Conservation (phyloP, 2,329 filamentous ascomycete genomes). For the Lanzia echinophila region DNA sequence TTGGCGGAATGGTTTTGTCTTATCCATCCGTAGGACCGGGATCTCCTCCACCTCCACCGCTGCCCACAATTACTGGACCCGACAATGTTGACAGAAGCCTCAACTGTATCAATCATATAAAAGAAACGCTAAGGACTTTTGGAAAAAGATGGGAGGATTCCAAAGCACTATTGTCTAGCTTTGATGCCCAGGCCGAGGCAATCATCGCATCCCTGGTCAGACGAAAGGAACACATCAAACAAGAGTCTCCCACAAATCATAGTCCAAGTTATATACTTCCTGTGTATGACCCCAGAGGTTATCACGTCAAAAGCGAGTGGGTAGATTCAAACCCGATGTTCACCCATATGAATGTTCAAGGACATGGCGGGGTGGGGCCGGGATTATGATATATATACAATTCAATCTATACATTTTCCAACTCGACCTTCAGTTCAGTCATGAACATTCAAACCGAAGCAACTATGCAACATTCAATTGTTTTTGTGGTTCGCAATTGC, state of each 20-base stretch:
- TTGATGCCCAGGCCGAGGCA: conserved; percentile 36
- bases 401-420: neutral
- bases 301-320: conserved; percentile 18
- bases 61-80: conserved; percentile 34
- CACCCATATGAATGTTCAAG: conserved; percentile 12
- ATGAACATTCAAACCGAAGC: neutral
- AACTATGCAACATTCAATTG: neutral
- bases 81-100: conserved; percentile 51
- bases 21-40: conserved; percentile 27
- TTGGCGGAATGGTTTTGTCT: conserved; percentile 34
- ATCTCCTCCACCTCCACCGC: conserved; percentile 46
- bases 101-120: conserved; percentile 47
- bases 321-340: conserved; percentile 15
- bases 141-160: conserved; percentile 55
- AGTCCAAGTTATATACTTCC: conserved; percentile 18
- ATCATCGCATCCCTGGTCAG: conserved; percentile 35
- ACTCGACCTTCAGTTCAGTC: neutral
- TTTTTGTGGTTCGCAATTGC: neutral
- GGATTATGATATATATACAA: neutral
- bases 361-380: conserved; percentile 7
- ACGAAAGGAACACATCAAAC: conserved; percentile 31
- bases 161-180: conserved; percentile 45
- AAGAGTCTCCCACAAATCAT: conserved; percentile 18
- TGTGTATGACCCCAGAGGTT: conserved; percentile 20
- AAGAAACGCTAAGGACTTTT: conserved; percentile 48